A percentile compares a stretch with the other conserved stretches of the same genome.
phyloP scores from a whole-genome alignment of 257 asterid genomes.

The Leonotis leonurus region DNA sequence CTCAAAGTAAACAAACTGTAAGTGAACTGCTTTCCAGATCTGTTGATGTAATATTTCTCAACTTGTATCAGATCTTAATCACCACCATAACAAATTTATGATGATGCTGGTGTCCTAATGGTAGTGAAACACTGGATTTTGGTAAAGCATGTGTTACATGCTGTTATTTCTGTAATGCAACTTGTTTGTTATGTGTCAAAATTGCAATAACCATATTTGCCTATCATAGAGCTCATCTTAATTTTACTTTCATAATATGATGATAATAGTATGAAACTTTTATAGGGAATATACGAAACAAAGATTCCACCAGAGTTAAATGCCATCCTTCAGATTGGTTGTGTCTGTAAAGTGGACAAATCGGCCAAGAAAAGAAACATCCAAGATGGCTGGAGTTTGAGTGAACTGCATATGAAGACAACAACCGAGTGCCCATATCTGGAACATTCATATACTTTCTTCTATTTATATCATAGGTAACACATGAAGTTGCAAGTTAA shows the following conservation, averaged over 20 bases:
- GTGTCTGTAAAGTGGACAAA: slow-evolving; percentile 95
- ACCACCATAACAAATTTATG: background rate
- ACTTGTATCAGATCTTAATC: background rate
- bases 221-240: slow-evolving; percentile 1
- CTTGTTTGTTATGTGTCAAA: background rate
- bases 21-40: background rate
- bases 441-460: slow-evolving; percentile 69
- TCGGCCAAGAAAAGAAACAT: slow-evolving; percentile 57
- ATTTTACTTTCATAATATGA: slow-evolving; percentile 4
- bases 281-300: slow-evolving; percentile 90
- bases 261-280: slow-evolving; percentile 19
- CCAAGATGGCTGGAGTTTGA: slow-evolving; percentile 81
- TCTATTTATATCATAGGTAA: slow-evolving; percentile 91
- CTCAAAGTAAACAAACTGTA: background rate
- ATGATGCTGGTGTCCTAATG: background rate
- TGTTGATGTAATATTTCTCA: background rate
- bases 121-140: background rate
- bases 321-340: slow-evolving; percentile 84
- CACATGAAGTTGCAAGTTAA: background rate
- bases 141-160: background rate
- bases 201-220: background rate
- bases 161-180: background rate
- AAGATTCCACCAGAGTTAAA: slow-evolving; percentile 72
- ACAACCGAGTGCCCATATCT: slow-evolving; percentile 92
- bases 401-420: slow-evolving; percentile 93